A percentile compares a stretch with the other conserved stretches of the same genome.
phyloP scores from a whole-genome alignment of 2,329 filamentous ascomycete species.

The Diaporthe citriasiana region DNA sequence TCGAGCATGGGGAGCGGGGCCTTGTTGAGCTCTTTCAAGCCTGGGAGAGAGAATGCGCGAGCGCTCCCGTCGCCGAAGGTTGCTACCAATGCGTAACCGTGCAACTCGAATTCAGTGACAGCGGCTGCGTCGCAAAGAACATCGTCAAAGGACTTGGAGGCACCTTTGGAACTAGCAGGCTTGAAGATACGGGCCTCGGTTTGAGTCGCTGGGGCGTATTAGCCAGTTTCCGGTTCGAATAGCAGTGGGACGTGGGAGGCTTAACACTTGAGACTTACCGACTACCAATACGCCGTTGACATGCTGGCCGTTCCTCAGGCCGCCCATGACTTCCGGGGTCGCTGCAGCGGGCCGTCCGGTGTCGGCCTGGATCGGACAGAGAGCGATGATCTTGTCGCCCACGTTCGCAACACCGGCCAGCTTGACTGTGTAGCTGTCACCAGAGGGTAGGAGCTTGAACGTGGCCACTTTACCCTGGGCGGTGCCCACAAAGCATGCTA shows the following conservation, averaged over 20 bases:
- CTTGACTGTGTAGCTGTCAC: constrained; percentile 79
- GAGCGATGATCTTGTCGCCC: constrained; percentile 79
- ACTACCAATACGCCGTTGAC: constrained; percentile 86
- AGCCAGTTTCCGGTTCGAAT: constrained; percentile 42
- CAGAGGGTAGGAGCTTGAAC: constrained; percentile 88
- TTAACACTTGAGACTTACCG: constrained; percentile 64
- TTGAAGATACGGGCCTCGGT: constrained; percentile 91
- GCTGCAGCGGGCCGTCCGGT: constrained; percentile 83
- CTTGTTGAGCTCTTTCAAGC: constrained; percentile 84
- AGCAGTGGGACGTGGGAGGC: no score
- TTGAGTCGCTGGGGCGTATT: constrained; percentile 64
- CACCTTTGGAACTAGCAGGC: constrained; percentile 88
- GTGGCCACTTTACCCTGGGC: constrained; percentile 86
- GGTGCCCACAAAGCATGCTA: constrained; percentile 92
- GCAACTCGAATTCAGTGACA: constrained; percentile 80
- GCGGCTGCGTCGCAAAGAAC: constrained; percentile 84
- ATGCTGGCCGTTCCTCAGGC: constrained; percentile 79
- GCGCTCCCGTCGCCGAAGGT: constrained; percentile 87
- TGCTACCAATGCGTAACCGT: constrained; percentile 84
- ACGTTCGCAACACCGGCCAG: constrained; percentile 77
- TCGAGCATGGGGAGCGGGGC: constrained; percentile 80
- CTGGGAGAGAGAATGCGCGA: constrained; percentile 88
- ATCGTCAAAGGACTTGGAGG: constrained; percentile 89
- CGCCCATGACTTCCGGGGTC: constrained; percentile 80
- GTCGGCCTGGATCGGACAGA: constrained; percentile 84